phyloP scores from a whole-genome alignment of 2,329 filamentous ascomycete species.

The Dactylonectria macrodidyma region DNA sequence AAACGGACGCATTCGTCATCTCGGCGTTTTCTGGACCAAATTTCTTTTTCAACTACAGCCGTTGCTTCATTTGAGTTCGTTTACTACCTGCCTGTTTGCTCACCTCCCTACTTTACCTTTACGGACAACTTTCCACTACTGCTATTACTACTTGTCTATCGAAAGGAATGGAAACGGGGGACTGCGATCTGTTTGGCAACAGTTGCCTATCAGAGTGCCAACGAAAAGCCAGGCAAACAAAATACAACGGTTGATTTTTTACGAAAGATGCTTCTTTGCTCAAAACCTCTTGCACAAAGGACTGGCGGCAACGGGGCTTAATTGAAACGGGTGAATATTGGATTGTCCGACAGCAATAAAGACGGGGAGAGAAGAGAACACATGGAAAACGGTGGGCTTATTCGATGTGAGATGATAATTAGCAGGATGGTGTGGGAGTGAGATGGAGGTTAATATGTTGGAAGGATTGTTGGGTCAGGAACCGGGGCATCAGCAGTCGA shows the following conservation, averaged over 20 bases:
- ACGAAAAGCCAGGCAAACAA: constrained; percentile 21
- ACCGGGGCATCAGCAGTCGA: not conserved
- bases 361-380: too few relatives aligned
- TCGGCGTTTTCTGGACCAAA: constrained; percentile 25
- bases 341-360: too few relatives aligned
- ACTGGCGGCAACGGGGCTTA: not conserved
- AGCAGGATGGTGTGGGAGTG: too few relatives aligned
- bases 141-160: constrained; percentile 29
- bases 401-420: too few relatives aligned
- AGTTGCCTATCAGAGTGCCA: constrained; percentile 16
- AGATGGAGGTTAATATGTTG: too few relatives aligned
- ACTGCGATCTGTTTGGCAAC: constrained; percentile 17
- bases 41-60: constrained; percentile 12
- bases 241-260: constrained; percentile 31
- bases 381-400: too few relatives aligned
- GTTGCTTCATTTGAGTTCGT: constrained; percentile 15
- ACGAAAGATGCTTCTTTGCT: constrained; percentile 2
- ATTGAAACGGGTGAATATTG: too few relatives aligned
- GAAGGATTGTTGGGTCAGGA: not conserved
- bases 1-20: constrained; percentile 20
- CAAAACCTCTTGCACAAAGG: not conserved
- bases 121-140: constrained; percentile 16
- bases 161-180: constrained; percentile 18
- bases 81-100: constrained; percentile 11
- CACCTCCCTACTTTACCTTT: constrained; percentile 24